Base-by-base conservation (phyloP, 768 basidiomycete species). In the Amanita fuliginea region DNA sequence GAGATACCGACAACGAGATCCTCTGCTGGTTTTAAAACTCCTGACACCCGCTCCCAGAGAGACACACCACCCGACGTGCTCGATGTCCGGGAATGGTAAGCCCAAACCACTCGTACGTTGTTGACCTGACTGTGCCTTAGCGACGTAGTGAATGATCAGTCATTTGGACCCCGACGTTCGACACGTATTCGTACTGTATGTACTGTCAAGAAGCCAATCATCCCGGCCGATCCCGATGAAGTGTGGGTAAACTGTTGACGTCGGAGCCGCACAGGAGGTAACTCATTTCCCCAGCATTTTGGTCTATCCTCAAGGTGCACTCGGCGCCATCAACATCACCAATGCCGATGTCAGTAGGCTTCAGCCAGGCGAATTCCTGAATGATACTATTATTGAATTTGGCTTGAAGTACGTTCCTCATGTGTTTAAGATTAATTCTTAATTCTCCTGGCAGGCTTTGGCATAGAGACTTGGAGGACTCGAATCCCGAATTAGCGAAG, bases 321-420 rank as follows among this genome's bases (percentile, higher is more conserved):
- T 77, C 13, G 86, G 88, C 6, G 83, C 84, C 2, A 78, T 98
- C 34, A 86, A 83, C 54, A 76, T 99, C 57, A 93, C 84, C 11
- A 74, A 76, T 35, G 83, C 80, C 19, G 96, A 98, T 58, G 64
- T 84, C 22, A 70, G 70, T 48, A 81, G 95, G 8, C 63, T 97
- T 28, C 67, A 78, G 45, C 82, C 83, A 0, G 81, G 80, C 28
- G 89, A 95, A 62, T 98, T 83, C 62, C 72, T 99, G 42, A 99
- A 99, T 60, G 96, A 99, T 66, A 96, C 90, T 0, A 68, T 99
- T 32, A 93, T 98, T 26, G 96, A 99, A 60, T 96, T 94, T 56
- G 94, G 91, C 3, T 72, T 99, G 30, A 94, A 92, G 93, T 93
- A 58, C 42, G 86, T 64, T 51, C 10, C 13, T 6, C 13, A 32